phyloP scores from a whole-genome alignment of 1,139 yeast genomes.

The Spathaspora sp. region DNA sequence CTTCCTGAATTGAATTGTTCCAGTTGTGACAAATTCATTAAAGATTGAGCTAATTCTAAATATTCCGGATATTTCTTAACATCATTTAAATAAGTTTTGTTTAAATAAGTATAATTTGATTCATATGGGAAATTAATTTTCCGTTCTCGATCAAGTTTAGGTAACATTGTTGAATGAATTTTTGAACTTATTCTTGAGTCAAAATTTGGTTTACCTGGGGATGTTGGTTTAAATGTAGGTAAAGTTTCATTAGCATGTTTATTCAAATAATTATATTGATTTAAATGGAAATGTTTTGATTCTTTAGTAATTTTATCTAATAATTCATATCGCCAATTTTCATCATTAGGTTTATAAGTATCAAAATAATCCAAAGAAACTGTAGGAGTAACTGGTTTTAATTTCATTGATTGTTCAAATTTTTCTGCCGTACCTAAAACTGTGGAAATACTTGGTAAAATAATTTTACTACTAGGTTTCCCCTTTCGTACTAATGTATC shows the following conservation, averaged over 20 bases:
- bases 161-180: slow-evolving; percentile 30
- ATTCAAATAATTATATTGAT: slow-evolving; percentile 31
- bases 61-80: slow-evolving; percentile 50
- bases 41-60: slow-evolving; percentile 46
- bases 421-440: slow-evolving; percentile 32
- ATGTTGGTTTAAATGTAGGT: slow-evolving; percentile 7
- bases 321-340: slow-evolving; percentile 46
- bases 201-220: slow-evolving; percentile 35
- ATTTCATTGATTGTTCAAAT: slow-evolving; percentile 26
- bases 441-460: slow-evolving; percentile 43
- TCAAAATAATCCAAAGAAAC: slow-evolving; percentile 48
- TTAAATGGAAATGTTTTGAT: slow-evolving; percentile 29
- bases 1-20: slow-evolving; percentile 14
- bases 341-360: slow-evolving; percentile 49
- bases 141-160: slow-evolving; percentile 27
- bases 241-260: slow-evolving; percentile 16
- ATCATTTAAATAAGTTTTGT: slow-evolving; percentile 45
- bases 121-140: slow-evolving; percentile 55
- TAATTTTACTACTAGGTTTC: slow-evolving; percentile 3
- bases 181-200: slow-evolving; percentile 42
- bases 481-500: background rate
- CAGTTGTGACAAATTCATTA: slow-evolving; percentile 35
- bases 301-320: slow-evolving; percentile 38
- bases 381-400: slow-evolving; percentile 41
- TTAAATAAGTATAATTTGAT: slow-evolving; percentile 52